phyloP scores from a whole-genome alignment of 192 early-diverging fungal genomes.

The Linnemannia exigua region DNA sequence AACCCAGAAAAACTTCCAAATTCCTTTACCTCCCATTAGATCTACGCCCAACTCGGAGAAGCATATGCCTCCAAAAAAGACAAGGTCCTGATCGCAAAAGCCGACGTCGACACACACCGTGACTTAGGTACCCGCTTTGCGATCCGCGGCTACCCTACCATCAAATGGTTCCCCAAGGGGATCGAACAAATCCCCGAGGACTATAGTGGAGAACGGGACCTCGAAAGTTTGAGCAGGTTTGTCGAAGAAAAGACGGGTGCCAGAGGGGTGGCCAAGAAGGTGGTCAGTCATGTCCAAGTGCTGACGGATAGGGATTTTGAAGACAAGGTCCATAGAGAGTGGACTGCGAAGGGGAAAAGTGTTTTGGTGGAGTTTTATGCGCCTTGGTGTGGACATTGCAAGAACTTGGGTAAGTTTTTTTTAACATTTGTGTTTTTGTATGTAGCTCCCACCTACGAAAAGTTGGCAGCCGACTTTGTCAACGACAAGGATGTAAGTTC shows the following conservation, averaged over 20 bases:
- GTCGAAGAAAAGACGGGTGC: constrained; percentile 80
- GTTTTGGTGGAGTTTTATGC: constrained; percentile 95
- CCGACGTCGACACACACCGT: constrained; percentile 87
- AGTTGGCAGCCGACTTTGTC: constrained; percentile 85
- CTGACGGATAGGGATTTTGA: constrained; percentile 84
- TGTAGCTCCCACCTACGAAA: constrained; percentile 90
- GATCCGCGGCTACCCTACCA: constrained; percentile 86
- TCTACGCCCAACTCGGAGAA: constrained; percentile 84
- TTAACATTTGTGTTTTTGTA: constrained; percentile 1
- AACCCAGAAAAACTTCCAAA: not conserved
- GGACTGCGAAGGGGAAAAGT: too few species aligned
- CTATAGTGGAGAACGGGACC: constrained; percentile 83
- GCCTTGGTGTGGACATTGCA: constrained; percentile 89
- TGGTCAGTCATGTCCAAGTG: constrained; percentile 71
- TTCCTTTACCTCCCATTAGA: constrained; percentile 1
- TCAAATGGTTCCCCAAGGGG: constrained; percentile 94
- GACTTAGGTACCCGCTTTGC: constrained; percentile 79
- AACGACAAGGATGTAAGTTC: constrained; percentile 78
- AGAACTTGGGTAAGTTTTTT: constrained; percentile 59
- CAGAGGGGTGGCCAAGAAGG: constrained; percentile 73
- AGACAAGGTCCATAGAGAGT: constrained; percentile 73
- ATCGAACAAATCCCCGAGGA: constrained; percentile 73
- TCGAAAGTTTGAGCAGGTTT: constrained; percentile 79
- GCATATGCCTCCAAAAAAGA: constrained; percentile 77
- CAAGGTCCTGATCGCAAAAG: constrained; percentile 88